Conservation (phyloP, 495 filamentous ascomycete species). For the Physcia stellaris region DNA sequence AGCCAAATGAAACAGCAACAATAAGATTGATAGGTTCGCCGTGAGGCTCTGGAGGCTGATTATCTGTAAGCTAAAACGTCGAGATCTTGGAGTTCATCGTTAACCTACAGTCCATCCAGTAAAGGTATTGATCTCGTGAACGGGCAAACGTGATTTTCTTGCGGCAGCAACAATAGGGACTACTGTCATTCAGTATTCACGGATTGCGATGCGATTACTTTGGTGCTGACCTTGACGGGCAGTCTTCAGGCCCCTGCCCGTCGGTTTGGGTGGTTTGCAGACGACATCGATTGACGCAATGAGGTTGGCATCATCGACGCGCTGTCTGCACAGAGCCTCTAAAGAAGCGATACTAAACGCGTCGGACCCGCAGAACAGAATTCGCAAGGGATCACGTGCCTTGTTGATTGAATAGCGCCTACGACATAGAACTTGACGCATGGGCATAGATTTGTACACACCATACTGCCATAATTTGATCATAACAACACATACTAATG, state of each 20-base stretch:
- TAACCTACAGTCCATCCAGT: constrained; percentile 57
- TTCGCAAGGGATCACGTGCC: constrained; percentile 53
- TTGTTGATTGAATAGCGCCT: constrained; percentile 16
- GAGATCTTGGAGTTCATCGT: constrained; percentile 4
- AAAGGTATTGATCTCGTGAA: constrained; percentile 70
- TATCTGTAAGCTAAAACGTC: constrained; percentile 11
- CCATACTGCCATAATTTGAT: no score
- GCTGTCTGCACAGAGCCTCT: constrained; percentile 50
- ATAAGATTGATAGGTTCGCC: constrained; percentile 58
- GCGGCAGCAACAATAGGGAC: constrained; percentile 65
- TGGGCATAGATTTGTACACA: no score
- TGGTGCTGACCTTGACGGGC: constrained; percentile 50
- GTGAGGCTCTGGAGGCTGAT: constrained; percentile 43
- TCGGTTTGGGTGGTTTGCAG: constrained; percentile 59
- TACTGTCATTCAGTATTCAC: constrained; percentile 20
- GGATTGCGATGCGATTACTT: constrained; percentile 2
- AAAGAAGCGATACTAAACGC: constrained; percentile 77
- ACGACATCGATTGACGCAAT: constrained; percentile 83
- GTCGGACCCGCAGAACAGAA: constrained; percentile 93
- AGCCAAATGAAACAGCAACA: constrained; percentile 90
- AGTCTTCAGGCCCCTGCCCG: constrained; percentile 57
- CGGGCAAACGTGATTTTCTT: constrained; percentile 41
- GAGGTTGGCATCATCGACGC: constrained; percentile 33
- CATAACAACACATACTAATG: no score
- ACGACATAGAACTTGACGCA: neutral